Percentiles rank a stretch among this genome's conserved stretches.
Conservation (phyloP, 1,284 basidiomycete genomes). For the Fomitopsis betulina region DNA sequence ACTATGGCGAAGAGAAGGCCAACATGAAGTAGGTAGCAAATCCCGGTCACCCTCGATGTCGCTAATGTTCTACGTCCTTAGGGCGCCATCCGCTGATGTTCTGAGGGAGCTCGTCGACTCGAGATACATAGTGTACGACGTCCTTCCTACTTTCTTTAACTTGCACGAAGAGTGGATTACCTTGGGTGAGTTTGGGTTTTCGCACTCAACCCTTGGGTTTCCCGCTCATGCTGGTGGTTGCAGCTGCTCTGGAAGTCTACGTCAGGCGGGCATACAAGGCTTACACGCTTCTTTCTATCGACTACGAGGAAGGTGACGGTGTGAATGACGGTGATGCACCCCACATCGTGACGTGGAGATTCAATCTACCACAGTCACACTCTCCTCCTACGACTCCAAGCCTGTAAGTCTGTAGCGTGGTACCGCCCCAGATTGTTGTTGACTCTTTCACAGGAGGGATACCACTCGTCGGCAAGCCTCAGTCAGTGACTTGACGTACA, state of each 20-base stretch:
- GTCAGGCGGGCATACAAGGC: conserved; percentile 94
- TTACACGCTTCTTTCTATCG: conserved; percentile 88
- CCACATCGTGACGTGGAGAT: conserved; percentile 85
- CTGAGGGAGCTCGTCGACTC: conserved; percentile 95
- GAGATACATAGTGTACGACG: conserved; percentile 95
- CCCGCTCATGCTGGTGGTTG: not conserved
- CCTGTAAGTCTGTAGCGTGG: conserved; percentile 47
- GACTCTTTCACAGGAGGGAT: conserved; percentile 29
- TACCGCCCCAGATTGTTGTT: conserved; percentile 15
- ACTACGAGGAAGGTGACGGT: conserved; percentile 88
- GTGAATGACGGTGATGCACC: conserved; percentile 78
- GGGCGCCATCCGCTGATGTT: conserved; percentile 80
- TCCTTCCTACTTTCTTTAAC: conserved; percentile 93
- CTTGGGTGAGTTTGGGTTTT: conserved; percentile 51
- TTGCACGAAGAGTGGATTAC: conserved; percentile 82
- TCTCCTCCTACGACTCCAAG: conserved; percentile 84
- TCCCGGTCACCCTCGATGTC: not conserved
- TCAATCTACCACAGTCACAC: conserved; percentile 85
- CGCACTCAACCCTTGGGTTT: not conserved
- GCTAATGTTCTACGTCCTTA: conserved; percentile 22
- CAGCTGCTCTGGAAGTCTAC: conserved; percentile 95
- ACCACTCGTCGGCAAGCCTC: conserved; percentile 68
- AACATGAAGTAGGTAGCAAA: conserved; percentile 46
- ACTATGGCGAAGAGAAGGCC: conserved; percentile 84
- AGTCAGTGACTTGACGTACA: conserved; percentile 90